phyloP scores from a whole-genome alignment of 441 rosid species.

The Cnidoscolus chayamansa region DNA sequence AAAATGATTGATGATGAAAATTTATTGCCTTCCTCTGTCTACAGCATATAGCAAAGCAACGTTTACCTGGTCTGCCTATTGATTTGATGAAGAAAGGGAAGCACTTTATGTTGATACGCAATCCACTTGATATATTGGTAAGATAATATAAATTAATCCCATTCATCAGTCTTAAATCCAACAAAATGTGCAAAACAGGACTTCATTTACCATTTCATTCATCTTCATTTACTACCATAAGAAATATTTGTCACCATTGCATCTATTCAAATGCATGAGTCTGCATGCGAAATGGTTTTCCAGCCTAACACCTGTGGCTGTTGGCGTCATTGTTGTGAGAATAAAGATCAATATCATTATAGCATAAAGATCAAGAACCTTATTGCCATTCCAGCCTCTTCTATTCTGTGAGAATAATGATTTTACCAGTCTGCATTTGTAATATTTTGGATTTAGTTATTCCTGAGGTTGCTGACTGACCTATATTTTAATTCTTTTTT shows the following conservation, averaged over 20 bases:
- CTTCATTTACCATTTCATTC: not conserved
- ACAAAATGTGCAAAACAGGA: not conserved
- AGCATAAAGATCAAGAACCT: constrained; percentile 8
- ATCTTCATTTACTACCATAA: too few species aligned
- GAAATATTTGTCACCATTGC: not conserved
- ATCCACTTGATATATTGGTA: constrained; percentile 74
- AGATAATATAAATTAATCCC: constrained; percentile 16
- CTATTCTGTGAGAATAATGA: not conserved
- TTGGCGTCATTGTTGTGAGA: not conserved
- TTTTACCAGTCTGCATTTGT: not conserved
- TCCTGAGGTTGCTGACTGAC: constrained; percentile 7
- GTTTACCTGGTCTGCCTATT: constrained; percentile 52
- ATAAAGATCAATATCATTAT: not conserved
- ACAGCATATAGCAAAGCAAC: constrained; percentile 73
- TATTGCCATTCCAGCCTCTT: not conserved
- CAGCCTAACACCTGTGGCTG: not conserved
- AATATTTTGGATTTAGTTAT: not conserved
- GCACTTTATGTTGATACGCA: constrained; percentile 72
- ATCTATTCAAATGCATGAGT: not conserved
- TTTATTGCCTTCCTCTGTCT: constrained; percentile 4
- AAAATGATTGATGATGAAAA: not conserved
- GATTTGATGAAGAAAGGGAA: constrained; percentile 76
- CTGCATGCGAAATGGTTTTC: not conserved
- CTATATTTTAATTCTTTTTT: constrained; percentile 7
- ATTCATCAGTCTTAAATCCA: not conserved